Evolutionary conservation across 164 flowering plant genomes (phyloP), one percentile per base, ranked within the genome.

Genomic region (Aristolochia californica): DNA sequence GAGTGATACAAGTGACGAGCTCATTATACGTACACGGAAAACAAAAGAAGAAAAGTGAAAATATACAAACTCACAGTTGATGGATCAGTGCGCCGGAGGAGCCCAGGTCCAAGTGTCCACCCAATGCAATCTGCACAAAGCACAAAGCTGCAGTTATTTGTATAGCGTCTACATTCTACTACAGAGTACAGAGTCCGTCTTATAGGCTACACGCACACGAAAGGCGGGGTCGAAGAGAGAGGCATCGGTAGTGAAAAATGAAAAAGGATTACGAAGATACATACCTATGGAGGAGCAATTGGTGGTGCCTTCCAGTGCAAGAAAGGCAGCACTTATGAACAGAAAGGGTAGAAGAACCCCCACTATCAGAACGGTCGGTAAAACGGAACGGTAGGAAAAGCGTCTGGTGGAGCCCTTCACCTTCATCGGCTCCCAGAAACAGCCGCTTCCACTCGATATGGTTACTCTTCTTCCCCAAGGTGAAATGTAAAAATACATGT

Each of bases 401-500:
- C 85, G 72, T 13, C 85, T 68, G 13, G 44, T 40, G 17, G 75
- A 54, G 24, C 59, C 77, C 53, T 68, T 76, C 21, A 68, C 80
- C 60, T 62, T 73, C 76, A 65, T 68, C 54, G 17, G 68, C 59
- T 62, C 62, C 65, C 51, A 55, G 7, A 55, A 65, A 40, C 55
- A 58, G 9, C 58, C 56, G 8, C 47, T 63, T 4, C 64, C 50
- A 13, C 50, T 56, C 13, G 65, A 60, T 45, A 54, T 56, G 63
- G 69, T 65, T 12, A 47, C 63, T 49, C 62, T 74, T 65, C 58
- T 55, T n/a, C 48, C 20, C 9, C 44, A 34, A 17, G 82, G 60
- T 47, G 80, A 75, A 57, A 78, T 69, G 64, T 80, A 76, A 15
- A 80, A 69, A 70, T 74, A 74, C 91, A 84, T 84, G 45, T 24